Evolutionary conservation across 768 basidiomycete species (phyloP).

Genomic region (Hericium erinaceus): DNA sequence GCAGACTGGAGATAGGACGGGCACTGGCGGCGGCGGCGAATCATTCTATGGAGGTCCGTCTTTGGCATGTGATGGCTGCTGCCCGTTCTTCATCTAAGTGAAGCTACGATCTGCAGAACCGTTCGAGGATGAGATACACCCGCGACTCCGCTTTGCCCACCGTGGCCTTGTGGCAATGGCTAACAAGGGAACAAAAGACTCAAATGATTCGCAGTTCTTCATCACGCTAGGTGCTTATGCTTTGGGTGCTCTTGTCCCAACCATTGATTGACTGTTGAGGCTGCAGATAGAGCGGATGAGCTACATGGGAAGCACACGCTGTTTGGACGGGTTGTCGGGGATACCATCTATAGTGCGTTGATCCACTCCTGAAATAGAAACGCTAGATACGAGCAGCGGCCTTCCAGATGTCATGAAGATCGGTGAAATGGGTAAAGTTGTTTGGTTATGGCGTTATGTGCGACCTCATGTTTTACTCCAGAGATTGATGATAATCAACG

Average conservation of each 20-base stretch:
- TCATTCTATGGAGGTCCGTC: constrained; percentile 82
- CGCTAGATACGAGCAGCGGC: no score
- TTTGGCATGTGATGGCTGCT: neutral
- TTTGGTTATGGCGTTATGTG: neutral
- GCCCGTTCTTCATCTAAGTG: neutral
- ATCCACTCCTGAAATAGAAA: no score
- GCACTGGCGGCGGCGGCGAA: constrained; percentile 87
- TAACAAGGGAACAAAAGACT: constrained; percentile 76
- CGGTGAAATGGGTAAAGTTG: constrained; percentile 67
- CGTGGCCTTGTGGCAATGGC: constrained; percentile 94
- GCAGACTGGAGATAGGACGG: constrained; percentile 90
- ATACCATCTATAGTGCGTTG: constrained; percentile 77
- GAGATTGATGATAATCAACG: constrained; percentile 67
- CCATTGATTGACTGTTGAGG: neutral
- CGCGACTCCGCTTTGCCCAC: constrained; percentile 79
- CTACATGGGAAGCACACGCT: constrained; percentile 91
- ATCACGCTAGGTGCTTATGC: constrained; percentile 68
- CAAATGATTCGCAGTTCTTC: constrained; percentile 93
- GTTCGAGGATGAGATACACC: constrained; percentile 92
- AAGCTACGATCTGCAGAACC: constrained; percentile 38
- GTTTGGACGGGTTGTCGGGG: constrained; percentile 84
- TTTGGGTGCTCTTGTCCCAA: constrained; percentile 2
- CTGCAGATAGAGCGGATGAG: constrained; percentile 79
- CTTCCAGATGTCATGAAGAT: constrained; percentile 81
- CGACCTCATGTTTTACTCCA: constrained; percentile 20